A percentile compares a stretch with the other conserved stretches of the same genome.
Conservation (phyloP, 768 basidiomycete genomes). For the Holtermannia corniformis region DNA sequence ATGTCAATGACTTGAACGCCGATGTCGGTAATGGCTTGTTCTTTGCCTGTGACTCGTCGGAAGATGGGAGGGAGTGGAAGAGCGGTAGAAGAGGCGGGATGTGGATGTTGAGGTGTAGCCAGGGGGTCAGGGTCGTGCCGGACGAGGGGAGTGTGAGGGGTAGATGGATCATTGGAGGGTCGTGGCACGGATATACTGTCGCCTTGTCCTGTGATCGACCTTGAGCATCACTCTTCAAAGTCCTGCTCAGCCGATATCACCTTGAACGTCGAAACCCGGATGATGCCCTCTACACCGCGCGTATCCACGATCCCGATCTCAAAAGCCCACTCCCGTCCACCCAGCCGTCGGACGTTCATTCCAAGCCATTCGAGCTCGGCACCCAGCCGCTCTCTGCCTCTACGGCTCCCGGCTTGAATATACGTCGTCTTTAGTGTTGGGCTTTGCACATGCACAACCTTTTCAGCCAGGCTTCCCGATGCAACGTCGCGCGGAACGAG, state of each 20-base stretch:
- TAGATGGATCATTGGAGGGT: constrained; percentile 29
- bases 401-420: constrained; percentile 29
- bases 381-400: constrained; percentile 21
- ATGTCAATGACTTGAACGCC: constrained; percentile 18
- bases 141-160: constrained; percentile 22
- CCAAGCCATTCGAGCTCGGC: constrained; percentile 24
- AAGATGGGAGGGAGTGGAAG: constrained; percentile 24
- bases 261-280: constrained; percentile 27
- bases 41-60: no score
- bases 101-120: constrained; percentile 27
- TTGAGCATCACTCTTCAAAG: background rate
- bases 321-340: constrained; percentile 18
- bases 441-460: constrained; percentile 32
- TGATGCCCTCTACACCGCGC: constrained; percentile 21
- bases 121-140: constrained; percentile 25
- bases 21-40: constrained; percentile 12
- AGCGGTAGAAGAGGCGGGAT: constrained; percentile 19
- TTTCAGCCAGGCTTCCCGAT: constrained; percentile 7
- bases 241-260: constrained; percentile 6
- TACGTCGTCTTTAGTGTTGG: constrained; percentile 21
- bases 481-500: background rate
- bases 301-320: constrained; percentile 32
- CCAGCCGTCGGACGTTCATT: constrained; percentile 25
- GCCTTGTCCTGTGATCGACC: constrained; percentile 14
- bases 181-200: constrained; percentile 12